These are phyloP conservation scores for Geotrichum histeridarum DNA, from an alignment of 1,139 yeast species.

Conservation along the genomic window DNA sequence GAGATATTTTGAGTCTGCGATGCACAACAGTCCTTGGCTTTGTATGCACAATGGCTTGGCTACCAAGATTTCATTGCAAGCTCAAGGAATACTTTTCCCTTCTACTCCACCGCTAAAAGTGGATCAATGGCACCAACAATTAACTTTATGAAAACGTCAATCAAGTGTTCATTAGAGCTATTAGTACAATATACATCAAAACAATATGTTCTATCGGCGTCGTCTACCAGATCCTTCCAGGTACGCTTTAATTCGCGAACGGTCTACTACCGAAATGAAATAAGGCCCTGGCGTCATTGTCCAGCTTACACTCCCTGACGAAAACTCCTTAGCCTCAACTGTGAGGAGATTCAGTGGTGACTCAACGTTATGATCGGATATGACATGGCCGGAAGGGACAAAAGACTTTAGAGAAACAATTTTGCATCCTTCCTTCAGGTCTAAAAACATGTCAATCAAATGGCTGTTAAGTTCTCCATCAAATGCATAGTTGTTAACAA, in stretches of 20 bases:
- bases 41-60: too few species aligned
- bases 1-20: too few species aligned
- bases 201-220: neutral
- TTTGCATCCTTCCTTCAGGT: conserved; percentile 67
- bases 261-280: conserved; percentile 66
- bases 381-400: conserved; percentile 52
- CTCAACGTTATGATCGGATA: conserved; percentile 50
- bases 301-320: conserved; percentile 80
- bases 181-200: neutral
- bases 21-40: too few species aligned
- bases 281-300: conserved; percentile 80
- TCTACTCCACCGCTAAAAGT: too few species aligned
- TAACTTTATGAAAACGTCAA: neutral
- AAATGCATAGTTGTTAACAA: conserved; percentile 79
- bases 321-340: conserved; percentile 62
- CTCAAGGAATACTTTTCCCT: too few species aligned
- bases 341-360: conserved; percentile 54
- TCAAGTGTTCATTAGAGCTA: neutral
- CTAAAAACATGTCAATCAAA: conserved; percentile 60
- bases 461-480: conserved; percentile 65
- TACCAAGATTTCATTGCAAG: too few species aligned
- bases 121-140: neutral
- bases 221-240: conserved; percentile 6
- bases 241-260: conserved; percentile 27
- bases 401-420: conserved; percentile 75